Evolutionary conservation across 1,284 basidiomycete genomes (phyloP).

Genomic region (Trichosporon ovoides): DNA sequence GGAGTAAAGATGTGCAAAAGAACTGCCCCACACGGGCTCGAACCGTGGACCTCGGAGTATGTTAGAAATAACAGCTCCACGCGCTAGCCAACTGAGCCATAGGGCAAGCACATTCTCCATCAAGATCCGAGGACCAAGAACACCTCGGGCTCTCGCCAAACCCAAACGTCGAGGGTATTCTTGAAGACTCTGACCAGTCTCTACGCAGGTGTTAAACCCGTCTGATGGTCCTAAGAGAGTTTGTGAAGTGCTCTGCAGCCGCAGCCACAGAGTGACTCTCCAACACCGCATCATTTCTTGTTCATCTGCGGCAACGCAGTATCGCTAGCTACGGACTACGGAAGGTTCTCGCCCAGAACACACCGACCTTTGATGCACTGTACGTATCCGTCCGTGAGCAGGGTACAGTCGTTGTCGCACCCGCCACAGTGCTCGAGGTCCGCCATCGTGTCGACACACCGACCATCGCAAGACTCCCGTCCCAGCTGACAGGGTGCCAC

Average conservation of each 20-base stretch:
- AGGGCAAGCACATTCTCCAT: too few species aligned
- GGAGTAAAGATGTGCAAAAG: neutral
- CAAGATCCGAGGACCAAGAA: too few species aligned
- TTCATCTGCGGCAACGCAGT: too few species aligned
- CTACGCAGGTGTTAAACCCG: too few species aligned
- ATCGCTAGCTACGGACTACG: too few species aligned
- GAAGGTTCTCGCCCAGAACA: neutral
- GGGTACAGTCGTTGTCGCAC: neutral
- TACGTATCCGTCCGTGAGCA: neutral
- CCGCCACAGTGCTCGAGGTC: neutral
- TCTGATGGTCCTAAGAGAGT: too few species aligned
- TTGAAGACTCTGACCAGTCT: too few species aligned
- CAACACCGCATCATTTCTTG: too few species aligned
- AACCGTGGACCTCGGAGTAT: slow-evolving; percentile 14
- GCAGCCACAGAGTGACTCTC: too few species aligned
- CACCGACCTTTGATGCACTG: neutral
- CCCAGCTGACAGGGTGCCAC: neutral
- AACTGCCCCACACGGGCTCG: slow-evolving; percentile 12
- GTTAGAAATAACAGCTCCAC: slow-evolving; percentile 9
- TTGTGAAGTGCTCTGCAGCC: too few species aligned
- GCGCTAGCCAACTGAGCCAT: slow-evolving; percentile 14
- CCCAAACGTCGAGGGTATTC: too few species aligned
- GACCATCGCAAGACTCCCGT: neutral
- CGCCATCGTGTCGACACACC: neutral
- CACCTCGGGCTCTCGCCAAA: too few species aligned